These are phyloP conservation scores for Colletotrichum sp. DNA, from an alignment of 2,329 filamentous ascomycete genomes.

Conservation along the genomic window DNA sequence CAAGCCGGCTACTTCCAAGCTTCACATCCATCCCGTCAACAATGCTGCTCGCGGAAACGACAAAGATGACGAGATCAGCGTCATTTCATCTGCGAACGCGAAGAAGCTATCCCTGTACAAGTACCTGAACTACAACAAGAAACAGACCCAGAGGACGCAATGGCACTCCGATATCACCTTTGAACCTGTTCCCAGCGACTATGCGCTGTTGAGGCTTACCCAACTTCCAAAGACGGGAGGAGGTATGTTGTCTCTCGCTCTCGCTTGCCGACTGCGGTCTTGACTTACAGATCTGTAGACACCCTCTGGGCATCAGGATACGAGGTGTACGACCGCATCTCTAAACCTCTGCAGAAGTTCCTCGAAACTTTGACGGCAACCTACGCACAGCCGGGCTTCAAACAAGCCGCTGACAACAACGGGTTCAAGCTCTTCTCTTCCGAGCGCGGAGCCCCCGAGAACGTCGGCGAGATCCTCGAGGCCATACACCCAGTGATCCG, in stretches of 20 bases:
- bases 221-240: conserved; percentile 61
- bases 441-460: conserved; percentile 55
- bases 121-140: conserved; percentile 40
- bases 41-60: conserved; percentile 57
- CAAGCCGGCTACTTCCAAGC: conserved; percentile 57
- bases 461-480: conserved; percentile 51
- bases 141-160: conserved; percentile 49
- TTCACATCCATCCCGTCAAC: conserved; percentile 66
- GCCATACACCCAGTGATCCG: conserved; percentile 60
- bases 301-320: conserved; percentile 65
- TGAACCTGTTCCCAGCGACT: conserved; percentile 68
- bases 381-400: conserved; percentile 56
- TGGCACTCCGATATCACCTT: conserved; percentile 73
- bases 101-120: conserved; percentile 53
- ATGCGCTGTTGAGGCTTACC: conserved; percentile 60
- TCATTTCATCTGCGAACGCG: conserved; percentile 63
- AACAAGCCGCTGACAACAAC: conserved; percentile 47
- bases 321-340: conserved; percentile 69
- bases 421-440: conserved; percentile 50
- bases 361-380: conserved; percentile 64
- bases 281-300: conserved; percentile 34
- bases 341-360: conserved; percentile 59
- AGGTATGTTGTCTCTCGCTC: conserved; percentile 36
- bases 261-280: background rate
- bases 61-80: conserved; percentile 65